phyloP scores from a whole-genome alignment of 2,329 filamentous ascomycete genomes.

The Sarocladium oryzae region DNA sequence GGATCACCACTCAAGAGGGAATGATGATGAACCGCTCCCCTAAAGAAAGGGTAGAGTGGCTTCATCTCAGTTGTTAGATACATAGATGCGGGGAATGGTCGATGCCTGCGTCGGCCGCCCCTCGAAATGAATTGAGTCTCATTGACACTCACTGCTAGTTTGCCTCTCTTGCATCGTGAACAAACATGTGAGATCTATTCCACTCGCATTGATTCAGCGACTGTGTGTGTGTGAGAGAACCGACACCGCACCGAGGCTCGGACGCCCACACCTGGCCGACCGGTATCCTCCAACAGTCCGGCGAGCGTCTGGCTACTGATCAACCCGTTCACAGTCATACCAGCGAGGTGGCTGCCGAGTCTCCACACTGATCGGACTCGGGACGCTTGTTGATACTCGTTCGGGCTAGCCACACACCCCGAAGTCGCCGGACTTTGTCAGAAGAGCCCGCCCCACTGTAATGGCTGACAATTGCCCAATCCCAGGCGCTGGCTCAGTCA shows the following conservation, averaged over 20 bases:
- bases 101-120: not conserved
- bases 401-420: not conserved
- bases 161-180: not conserved
- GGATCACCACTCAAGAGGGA: constrained; percentile 1
- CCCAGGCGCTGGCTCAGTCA: not conserved
- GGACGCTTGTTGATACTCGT: not conserved
- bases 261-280: not conserved
- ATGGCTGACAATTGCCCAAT: not conserved
- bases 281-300: not conserved
- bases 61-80: not conserved
- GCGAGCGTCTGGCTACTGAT: not conserved
- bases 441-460: not conserved
- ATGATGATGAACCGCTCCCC: not conserved
- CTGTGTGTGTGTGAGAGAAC: not conserved
- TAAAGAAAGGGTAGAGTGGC: not conserved
- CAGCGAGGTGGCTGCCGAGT: not conserved
- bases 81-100: not conserved
- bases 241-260: not conserved
- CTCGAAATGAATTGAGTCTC: not conserved
- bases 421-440: not conserved
- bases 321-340: not conserved
- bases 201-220: not conserved
- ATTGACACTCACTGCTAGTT: constrained; percentile 1
- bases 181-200: not conserved
- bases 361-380: constrained; percentile 3